Conservation (phyloP, 495 filamentous ascomycete species). For the Neurospora intermedia region DNA sequence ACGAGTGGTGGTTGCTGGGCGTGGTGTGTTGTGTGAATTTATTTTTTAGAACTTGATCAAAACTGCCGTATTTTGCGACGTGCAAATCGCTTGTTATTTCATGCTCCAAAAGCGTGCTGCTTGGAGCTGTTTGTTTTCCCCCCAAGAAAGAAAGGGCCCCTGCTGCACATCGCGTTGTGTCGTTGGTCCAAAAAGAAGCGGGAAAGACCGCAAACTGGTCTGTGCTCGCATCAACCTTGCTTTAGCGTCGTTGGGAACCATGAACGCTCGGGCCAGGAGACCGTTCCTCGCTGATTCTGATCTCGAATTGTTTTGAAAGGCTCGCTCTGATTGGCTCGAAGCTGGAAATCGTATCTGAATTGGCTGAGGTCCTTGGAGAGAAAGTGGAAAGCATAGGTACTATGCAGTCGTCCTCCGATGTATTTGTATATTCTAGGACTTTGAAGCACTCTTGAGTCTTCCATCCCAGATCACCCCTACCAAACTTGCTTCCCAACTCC, state of each 20-base stretch:
- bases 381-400: background rate
- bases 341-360: background rate
- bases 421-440: background rate
- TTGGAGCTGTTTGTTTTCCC: conserved; percentile 7
- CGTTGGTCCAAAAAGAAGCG: background rate
- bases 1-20: background rate
- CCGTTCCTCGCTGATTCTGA: background rate
- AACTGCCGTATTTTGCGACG: conserved; percentile 9
- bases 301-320: background rate
- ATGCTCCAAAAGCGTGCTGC: conserved; percentile 2
- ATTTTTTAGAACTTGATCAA: conserved; percentile 3
- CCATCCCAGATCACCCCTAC: background rate
- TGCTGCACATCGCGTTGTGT: background rate
- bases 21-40: background rate
- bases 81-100: conserved; percentile 3
- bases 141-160: background rate
- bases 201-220: background rate
- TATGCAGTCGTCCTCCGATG: background rate
- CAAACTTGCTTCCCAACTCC: background rate
- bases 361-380: background rate
- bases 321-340: background rate
- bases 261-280: background rate
- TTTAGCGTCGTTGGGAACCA: background rate
- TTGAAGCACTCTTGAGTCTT: background rate
- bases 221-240: background rate